Percentiles rank a stretch among this genome's conserved stretches.
Conservation (phyloP, 2,329 filamentous ascomycete genomes). For the Cytospora paraplurivora region DNA sequence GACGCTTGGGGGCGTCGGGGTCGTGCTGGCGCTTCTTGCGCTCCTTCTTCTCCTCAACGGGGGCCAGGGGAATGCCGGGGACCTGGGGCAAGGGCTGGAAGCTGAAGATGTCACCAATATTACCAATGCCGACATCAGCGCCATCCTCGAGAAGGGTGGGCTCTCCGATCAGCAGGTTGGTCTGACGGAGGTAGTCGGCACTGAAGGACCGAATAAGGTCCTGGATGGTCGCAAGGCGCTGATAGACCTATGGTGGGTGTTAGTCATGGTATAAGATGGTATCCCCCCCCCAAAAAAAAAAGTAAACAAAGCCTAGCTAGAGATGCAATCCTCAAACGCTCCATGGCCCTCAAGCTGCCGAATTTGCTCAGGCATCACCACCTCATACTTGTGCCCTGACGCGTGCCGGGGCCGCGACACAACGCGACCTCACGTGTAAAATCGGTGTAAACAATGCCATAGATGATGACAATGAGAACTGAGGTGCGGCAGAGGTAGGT, state of each 20-base stretch:
- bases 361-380: background rate
- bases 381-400: slow-evolving; percentile 3
- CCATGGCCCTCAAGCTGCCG: background rate
- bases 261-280: background rate
- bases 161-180: slow-evolving; percentile 76
- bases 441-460: slow-evolving; percentile 23
- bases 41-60: slow-evolving; percentile 76
- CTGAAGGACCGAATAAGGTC: slow-evolving; percentile 78
- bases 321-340: background rate
- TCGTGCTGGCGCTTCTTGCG: slow-evolving; percentile 86
- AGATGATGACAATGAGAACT: background rate
- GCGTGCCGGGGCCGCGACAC: slow-evolving; percentile 13
- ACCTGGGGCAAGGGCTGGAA: slow-evolving; percentile 35
- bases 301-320: background rate
- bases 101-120: slow-evolving; percentile 16
- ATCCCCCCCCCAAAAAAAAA: background rate
- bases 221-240: slow-evolving; percentile 77
- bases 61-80: slow-evolving; percentile 47
- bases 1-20: slow-evolving; percentile 92
- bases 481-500: slow-evolving; percentile 14
- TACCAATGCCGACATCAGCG: slow-evolving; percentile 40
- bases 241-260: slow-evolving; percentile 62
- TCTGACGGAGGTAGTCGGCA: slow-evolving; percentile 84
- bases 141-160: slow-evolving; percentile 53
- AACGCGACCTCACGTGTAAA: background rate